Base-by-base conservation (phyloP, 345 rosid genomes). In the Populus simonii region DNA sequence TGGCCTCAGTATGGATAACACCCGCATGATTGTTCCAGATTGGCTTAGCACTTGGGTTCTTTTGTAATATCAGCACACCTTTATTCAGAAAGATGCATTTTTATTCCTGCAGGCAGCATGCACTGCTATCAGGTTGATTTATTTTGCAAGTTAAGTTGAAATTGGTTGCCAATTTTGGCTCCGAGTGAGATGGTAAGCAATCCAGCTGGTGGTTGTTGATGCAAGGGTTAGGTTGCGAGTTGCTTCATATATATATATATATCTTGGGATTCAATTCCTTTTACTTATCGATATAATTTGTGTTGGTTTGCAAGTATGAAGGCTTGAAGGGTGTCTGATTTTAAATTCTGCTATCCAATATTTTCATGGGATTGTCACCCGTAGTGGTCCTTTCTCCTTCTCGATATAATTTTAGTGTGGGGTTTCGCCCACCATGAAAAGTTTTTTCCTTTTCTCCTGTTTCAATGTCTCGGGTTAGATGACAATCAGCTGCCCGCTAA, bases 401-500 rank as follows among this genome's bases (percentile, higher is more conserved):
- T 1, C 63, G 63, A 57, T 11, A n/a, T 9, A 10, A 1, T n/a
- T n/a, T 57, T n/a, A 47, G 63, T 10, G 25, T 4, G 13, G 63
- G 63, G 63, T 20, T 72, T 55, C 66, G 39, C 47, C 49, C 10
- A 23, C 31, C 20, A 7, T 15, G 25, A 47, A 69, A 36, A 23
- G 77, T 33, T 33, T n/a, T 29, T 17, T 8, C 7, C 12, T 25
- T 35, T 3, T 29, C 25, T 17, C 45, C 45, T 12, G 45, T 41
- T 17, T 63, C n/a, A 9, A 25, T 57, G 63, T 66, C 45, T n/a
- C 6, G 63, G 59, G 57, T 8, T n/a, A 18, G 36, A 9, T 6
- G 23, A 10, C 31, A 39, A 38, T 23, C 62, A 23, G 73, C 23
- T 36, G 27, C 47, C 82, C 81, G 74, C 59, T 6, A 55, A 35